phyloP scores from a whole-genome alignment of 768 basidiomycete genomes.

The Boletus fagicola region DNA sequence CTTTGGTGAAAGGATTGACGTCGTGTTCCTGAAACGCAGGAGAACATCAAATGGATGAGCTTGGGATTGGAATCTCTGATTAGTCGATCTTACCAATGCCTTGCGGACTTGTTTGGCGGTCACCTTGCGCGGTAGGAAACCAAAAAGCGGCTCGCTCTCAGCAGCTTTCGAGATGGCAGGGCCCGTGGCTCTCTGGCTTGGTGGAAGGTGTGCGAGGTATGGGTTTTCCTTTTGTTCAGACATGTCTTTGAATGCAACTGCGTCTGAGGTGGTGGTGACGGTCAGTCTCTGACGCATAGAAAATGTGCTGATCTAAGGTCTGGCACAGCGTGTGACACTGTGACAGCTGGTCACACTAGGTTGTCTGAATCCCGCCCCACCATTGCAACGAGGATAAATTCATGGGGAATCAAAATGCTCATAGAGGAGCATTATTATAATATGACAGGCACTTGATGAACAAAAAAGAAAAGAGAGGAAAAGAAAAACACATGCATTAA shows the following conservation, averaged over 20 bases:
- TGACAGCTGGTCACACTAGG: conserved; percentile 1
- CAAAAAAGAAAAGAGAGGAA: not conserved
- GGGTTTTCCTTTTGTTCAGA: conserved; percentile 42
- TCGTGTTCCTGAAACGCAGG: conserved; percentile 58
- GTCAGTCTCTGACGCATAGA: not conserved
- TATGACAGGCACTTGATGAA: not conserved
- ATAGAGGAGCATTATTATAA: no score
- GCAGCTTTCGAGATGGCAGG: conserved; percentile 14
- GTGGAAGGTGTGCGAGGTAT: conserved; percentile 48
- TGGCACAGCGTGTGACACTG: not conserved
- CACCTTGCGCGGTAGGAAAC: conserved; percentile 70
- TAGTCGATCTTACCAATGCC: conserved; percentile 57
- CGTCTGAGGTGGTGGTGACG: not conserved
- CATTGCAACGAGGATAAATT: not conserved
- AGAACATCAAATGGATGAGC: not conserved
- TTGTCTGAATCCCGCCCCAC: no score
- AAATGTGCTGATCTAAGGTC: conserved; percentile 17
- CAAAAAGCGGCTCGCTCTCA: conserved; percentile 62
- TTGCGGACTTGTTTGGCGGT: conserved; percentile 60
- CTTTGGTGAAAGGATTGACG: conserved; percentile 85
- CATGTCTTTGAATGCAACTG: conserved; percentile 8
- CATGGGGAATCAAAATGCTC: not conserved
- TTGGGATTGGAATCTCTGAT: not conserved
- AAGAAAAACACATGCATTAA: conserved; percentile 18
- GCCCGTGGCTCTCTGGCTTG: conserved; percentile 31